Conservation (phyloP, 139 green algal species). For the Asterochloris erici region DNA sequence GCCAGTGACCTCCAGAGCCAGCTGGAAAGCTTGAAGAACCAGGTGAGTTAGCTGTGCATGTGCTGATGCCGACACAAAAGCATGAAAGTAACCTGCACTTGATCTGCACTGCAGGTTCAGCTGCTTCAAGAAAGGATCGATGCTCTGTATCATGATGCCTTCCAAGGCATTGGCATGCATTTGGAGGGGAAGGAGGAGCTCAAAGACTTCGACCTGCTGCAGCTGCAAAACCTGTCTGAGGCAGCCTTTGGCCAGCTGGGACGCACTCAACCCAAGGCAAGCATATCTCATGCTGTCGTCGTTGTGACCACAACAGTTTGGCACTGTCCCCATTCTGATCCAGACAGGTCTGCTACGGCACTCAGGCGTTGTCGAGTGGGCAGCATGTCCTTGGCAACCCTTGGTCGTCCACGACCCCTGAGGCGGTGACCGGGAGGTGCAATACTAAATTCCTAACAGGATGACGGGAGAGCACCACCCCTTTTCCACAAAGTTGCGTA, state of each 20-base stretch:
- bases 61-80: neutral
- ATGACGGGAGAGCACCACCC: too few relatives aligned
- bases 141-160: neutral
- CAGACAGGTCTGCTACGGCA: too few relatives aligned
- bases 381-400: too few relatives aligned
- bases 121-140: slow-evolving; percentile 1
- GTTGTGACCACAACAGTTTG: too few relatives aligned
- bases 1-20: neutral
- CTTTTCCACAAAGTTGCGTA: too few relatives aligned
- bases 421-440: too few relatives aligned
- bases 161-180: neutral
- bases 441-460: too few relatives aligned
- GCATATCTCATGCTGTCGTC: too few relatives aligned
- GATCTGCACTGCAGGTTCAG: neutral
- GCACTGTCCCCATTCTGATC: too few relatives aligned
- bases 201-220: neutral
- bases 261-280: slow-evolving; percentile 7
- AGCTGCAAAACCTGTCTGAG: neutral
- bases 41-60: neutral
- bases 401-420: too few relatives aligned
- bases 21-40: neutral
- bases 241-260: slow-evolving; percentile 9
- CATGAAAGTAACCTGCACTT: neutral
- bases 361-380: too few relatives aligned
- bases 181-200: neutral